A percentile compares a stretch with the other conserved stretches of the same genome.
phyloP scores from a whole-genome alignment of 768 basidiomycete species.

The Floccularia luteovirens region DNA sequence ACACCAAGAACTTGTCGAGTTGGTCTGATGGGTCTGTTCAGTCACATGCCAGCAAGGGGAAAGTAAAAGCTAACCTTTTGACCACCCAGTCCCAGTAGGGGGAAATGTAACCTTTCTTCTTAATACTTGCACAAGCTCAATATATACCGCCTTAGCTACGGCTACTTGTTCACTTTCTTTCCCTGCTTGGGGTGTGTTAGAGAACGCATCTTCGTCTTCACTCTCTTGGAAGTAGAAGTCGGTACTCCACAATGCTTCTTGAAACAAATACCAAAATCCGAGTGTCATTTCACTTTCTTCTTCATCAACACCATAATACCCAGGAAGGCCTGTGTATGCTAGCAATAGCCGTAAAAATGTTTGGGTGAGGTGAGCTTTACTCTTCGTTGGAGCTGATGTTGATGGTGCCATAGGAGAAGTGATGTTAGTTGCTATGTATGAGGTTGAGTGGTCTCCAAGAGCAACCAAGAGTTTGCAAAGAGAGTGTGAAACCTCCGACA shows the following conservation, averaged over 20 bases:
- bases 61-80: constrained; percentile 46
- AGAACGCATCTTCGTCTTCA: constrained; percentile 20
- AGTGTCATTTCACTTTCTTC: constrained; percentile 85
- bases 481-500: constrained; percentile 56
- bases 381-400: constrained; percentile 23
- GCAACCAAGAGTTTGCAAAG: constrained; percentile 77
- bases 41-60: constrained; percentile 3
- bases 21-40: constrained; percentile 45
- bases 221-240: constrained; percentile 38
- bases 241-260: constrained; percentile 76
- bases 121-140: constrained; percentile 65
- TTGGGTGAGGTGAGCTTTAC: constrained; percentile 51
- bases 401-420: constrained; percentile 33
- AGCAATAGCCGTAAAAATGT: constrained; percentile 65
- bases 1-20: constrained; percentile 75
- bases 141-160: constrained; percentile 71
- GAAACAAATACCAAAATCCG: constrained; percentile 86
- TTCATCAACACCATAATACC: constrained; percentile 77
- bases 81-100: constrained; percentile 43
- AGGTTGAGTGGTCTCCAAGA: constrained; percentile 79
- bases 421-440: constrained; percentile 68
- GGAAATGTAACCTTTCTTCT: constrained; percentile 76
- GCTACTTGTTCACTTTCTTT: constrained; percentile 26
- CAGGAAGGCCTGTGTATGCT: constrained; percentile 63
- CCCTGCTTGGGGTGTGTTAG: constrained; percentile 13